These are phyloP conservation scores for Kwoniella shivajii DNA, from an alignment of 1,284 basidiomycete species.

Conservation along the genomic window DNA sequence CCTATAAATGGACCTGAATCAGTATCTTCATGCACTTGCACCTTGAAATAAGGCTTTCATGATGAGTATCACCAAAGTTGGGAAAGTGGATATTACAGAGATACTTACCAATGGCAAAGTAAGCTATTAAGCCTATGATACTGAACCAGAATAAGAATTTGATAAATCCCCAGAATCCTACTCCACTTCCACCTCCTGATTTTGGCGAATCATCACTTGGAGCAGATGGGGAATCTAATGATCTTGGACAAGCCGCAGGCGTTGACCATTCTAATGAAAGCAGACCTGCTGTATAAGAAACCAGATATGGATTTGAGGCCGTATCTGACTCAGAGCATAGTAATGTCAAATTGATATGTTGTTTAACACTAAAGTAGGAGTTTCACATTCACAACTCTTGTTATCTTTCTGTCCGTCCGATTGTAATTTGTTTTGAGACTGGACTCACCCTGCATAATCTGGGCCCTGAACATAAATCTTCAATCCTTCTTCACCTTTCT, in stretches of 20 bases:
- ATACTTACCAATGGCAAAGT: slow-evolving; percentile 49
- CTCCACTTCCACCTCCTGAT: slow-evolving; percentile 16
- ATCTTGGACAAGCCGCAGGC: slow-evolving; percentile 47
- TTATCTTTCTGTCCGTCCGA: too few species aligned
- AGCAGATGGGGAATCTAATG: slow-evolving; percentile 11
- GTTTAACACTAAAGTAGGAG: slow-evolving; percentile 34
- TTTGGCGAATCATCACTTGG: slow-evolving; percentile 7
- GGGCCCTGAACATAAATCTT: slow-evolving; percentile 35
- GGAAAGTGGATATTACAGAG: background rate
- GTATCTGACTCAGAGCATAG: slow-evolving; percentile 31
- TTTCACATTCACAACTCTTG: too few species aligned
- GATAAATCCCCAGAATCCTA: slow-evolving; percentile 41
- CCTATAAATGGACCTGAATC: slow-evolving; percentile 30
- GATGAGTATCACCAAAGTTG: background rate
- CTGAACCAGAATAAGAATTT: slow-evolving; percentile 49
- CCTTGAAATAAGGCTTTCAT: background rate
- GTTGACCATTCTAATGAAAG: slow-evolving; percentile 47
- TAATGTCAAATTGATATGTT: slow-evolving; percentile 45
- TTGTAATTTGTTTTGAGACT: too few species aligned
- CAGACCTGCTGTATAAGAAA: slow-evolving; percentile 39
- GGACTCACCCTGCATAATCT: slow-evolving; percentile 50
- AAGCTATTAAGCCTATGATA: slow-evolving; percentile 37
- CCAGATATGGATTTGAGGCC: slow-evolving; percentile 35
- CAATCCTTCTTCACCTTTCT: slow-evolving; percentile 37
- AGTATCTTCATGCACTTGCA: too few species aligned